Base-by-base conservation (phyloP, 108 stramenopile genomes). In the Hondaea fermentalgiana region DNA sequence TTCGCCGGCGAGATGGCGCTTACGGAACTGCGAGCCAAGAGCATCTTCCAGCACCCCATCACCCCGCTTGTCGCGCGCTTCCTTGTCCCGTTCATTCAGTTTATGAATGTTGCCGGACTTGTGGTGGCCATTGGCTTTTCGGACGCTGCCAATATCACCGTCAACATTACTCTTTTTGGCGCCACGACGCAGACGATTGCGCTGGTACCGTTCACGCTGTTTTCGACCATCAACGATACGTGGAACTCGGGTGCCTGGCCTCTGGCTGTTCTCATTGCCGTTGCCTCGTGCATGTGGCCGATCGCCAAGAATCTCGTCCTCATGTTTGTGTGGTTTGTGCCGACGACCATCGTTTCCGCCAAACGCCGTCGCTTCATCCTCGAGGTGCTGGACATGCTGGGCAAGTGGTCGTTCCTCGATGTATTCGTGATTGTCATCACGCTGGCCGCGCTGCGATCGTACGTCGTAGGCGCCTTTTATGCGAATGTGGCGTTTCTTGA, bases 361-460 rank as follows among this genome's bases (percentile, higher is more conserved):
- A 53, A 83, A 2, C 76, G 76, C 43, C 76, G 76, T 23, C 51
- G 45, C 51, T 83, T 53, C 45, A 12, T 12, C 28, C 51, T 83
- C 25, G 76, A 83, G 51, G 76, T 83, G n/a, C 76, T 83, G 14
- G 76, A 83, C 28, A 53, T 83, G 49, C 76, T 83, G n/a, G 76
- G 76, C 49, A 83, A 83, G 76, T 83, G 76, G 76, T 83, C 76
- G 76, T 83, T 83, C 76, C 49, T 83, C 6, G 76, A 83, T 3
- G 76, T 83, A 4, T 83, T 53, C 5, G 51, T 83, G 14, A 83
- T 83, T 23, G 76, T 83, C 49, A 83, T 83, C 1, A 83, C 76
- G n/a, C 51, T 83, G 10, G 76, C 76, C 16, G 76, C 76, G 51
- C 51, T 83, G 45, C 45, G 76, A 0, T 45, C 76, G 51, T 83